These are phyloP conservation scores for Raddia guianensis DNA, from an alignment of 176 grass and related monocot species.

Conservation along the genomic window DNA sequence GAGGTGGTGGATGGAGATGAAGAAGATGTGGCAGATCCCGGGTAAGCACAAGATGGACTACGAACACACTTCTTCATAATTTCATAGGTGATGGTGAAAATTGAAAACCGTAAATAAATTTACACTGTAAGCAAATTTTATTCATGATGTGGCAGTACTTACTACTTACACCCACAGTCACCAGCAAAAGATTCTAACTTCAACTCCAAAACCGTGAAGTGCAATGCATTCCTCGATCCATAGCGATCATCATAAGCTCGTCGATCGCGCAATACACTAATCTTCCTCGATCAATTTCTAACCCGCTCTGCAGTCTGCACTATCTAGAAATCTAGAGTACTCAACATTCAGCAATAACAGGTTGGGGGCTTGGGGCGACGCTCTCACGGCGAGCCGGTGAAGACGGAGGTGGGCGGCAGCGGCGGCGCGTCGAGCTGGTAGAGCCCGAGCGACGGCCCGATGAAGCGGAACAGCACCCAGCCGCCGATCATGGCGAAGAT, in stretches of 20 bases:
- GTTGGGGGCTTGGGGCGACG: not conserved
- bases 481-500: constrained; percentile 80
- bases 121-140: not conserved
- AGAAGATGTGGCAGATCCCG: too few species aligned
- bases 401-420: constrained; percentile 56
- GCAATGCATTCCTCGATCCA: not conserved
- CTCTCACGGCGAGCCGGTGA: constrained; percentile 28
- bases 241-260: not conserved
- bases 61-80: too few species aligned
- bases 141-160: not conserved
- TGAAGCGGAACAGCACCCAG: constrained; percentile 94
- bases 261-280: not conserved
- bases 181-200: constrained; percentile 14
- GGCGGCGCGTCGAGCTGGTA: constrained; percentile 87
- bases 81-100: too few species aligned
- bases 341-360: not conserved
- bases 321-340: constrained; percentile 23
- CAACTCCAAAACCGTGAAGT: not conserved
- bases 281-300: not conserved
- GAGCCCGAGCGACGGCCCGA: constrained; percentile 69
- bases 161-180: not conserved
- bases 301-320: constrained; percentile 36
- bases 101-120: too few species aligned
- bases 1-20: too few species aligned
- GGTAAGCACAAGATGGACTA: too few species aligned